phyloP scores from a whole-genome alignment of 495 filamentous ascomycete genomes.

The Xylaria castorea region DNA sequence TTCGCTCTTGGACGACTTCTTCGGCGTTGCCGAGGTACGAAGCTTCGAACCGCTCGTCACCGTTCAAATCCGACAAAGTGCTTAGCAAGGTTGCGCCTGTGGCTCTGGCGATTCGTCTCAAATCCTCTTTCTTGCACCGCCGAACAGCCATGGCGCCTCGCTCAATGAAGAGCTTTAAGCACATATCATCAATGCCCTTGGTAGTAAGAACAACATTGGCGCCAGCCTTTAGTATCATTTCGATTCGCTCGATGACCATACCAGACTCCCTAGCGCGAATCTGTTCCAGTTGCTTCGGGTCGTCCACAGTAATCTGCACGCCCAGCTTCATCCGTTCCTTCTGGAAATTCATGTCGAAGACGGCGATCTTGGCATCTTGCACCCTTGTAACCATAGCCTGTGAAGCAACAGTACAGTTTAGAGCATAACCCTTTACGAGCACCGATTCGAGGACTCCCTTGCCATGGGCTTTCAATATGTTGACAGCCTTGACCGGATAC shows the following conservation, averaged over 20 bases:
- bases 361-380: slow-evolving; percentile 94
- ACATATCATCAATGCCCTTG: slow-evolving; percentile 97
- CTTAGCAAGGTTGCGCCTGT: slow-evolving; percentile 92
- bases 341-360: slow-evolving; percentile 96
- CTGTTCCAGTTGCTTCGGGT: slow-evolving; percentile 95
- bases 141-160: slow-evolving; percentile 94
- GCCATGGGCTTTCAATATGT: slow-evolving; percentile 97
- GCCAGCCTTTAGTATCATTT: slow-evolving; percentile 97
- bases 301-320: slow-evolving; percentile 97
- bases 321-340: slow-evolving; percentile 99
- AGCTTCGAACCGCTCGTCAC: slow-evolving; percentile 94
- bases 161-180: slow-evolving; percentile 93
- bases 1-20: slow-evolving; percentile 94
- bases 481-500: slow-evolving; percentile 99
- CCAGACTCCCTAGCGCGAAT: slow-evolving; percentile 90
- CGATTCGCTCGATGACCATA: slow-evolving; percentile 92
- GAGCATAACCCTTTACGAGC: slow-evolving; percentile 92
- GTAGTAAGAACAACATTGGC: slow-evolving; percentile 97
- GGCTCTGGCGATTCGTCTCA: slow-evolving; percentile 93
- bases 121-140: slow-evolving; percentile 98
- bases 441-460: slow-evolving; percentile 89
- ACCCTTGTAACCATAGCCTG: slow-evolving; percentile 97
- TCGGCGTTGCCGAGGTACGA: slow-evolving; percentile 89
- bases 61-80: slow-evolving; percentile 93
- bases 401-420: slow-evolving; percentile 98